Conservation (phyloP, 2,329 filamentous ascomycete genomes). For the Nothomitra cinnamomea region DNA sequence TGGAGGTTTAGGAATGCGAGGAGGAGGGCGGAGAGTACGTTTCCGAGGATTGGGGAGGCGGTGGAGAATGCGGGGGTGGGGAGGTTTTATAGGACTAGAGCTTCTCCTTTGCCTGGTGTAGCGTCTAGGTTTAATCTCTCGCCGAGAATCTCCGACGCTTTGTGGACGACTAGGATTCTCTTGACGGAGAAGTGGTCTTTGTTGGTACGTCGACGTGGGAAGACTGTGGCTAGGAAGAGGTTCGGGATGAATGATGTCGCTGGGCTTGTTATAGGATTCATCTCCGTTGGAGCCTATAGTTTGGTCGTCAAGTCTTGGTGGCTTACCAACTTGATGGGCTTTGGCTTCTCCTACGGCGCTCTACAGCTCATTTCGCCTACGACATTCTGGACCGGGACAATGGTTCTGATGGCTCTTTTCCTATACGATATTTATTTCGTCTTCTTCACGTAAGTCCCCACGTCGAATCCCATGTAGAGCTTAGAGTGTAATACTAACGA, state of each 20-base stretch:
- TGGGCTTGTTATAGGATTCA: slow-evolving; percentile 36
- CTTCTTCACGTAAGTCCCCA: slow-evolving; percentile 51
- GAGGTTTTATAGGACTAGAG: slow-evolving; percentile 10
- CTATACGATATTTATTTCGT: slow-evolving; percentile 92
- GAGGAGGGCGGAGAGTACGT: not conserved
- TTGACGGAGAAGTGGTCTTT: slow-evolving; percentile 34
- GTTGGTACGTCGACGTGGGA: slow-evolving; percentile 35
- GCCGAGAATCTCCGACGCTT: slow-evolving; percentile 14
- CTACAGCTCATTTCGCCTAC: slow-evolving; percentile 77
- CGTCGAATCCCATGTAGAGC: not conserved
- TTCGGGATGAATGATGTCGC: slow-evolving; percentile 30
- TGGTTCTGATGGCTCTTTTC: slow-evolving; percentile 67
- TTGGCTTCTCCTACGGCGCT: slow-evolving; percentile 70
- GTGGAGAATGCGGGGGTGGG: not conserved
- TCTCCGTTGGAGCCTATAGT: slow-evolving; percentile 46
- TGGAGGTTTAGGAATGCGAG: slow-evolving; percentile 26
- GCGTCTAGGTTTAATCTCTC: slow-evolving; percentile 31
- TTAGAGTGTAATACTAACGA: not conserved
- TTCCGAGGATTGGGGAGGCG: not conserved
- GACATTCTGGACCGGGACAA: slow-evolving; percentile 63
- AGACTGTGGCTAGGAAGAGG: slow-evolving; percentile 23
- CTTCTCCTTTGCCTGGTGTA: slow-evolving; percentile 35
- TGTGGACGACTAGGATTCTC: slow-evolving; percentile 34
- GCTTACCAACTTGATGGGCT: slow-evolving; percentile 72
- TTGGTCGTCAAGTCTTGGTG: slow-evolving; percentile 45